Evolutionary conservation across 306 rosid genomes (phyloP).

Genomic region (Neltuma alba): DNA sequence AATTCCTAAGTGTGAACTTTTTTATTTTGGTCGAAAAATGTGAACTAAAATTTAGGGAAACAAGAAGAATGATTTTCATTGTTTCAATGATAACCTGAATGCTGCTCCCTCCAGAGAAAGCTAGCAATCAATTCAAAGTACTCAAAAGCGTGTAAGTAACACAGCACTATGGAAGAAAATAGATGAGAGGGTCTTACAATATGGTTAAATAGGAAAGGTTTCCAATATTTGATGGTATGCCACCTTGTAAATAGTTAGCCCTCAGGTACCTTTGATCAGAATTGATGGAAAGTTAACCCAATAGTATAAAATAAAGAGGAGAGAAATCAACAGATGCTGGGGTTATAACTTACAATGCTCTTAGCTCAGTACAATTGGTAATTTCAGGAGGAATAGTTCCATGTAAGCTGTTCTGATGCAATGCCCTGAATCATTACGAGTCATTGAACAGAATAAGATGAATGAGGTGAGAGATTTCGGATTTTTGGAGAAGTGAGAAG

Average conservation of each 20-base stretch:
- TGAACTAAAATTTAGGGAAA: not conserved
- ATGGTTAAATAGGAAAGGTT: conserved; percentile 86
- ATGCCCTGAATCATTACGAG: conserved; percentile 66
- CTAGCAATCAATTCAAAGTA: conserved; percentile 12
- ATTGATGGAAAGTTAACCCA: conserved; percentile 11
- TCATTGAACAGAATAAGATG: conserved; percentile 16
- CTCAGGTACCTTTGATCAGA: conserved; percentile 76
- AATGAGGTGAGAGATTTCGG: not conserved
- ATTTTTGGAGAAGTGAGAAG: not conserved
- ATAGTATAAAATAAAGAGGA: not conserved
- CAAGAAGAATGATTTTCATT: not conserved
- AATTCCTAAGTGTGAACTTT: not conserved
- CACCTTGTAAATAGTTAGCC: conserved; percentile 92
- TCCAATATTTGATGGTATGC: conserved; percentile 86
- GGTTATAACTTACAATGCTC: conserved; percentile 74
- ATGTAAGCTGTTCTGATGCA: conserved; percentile 91
- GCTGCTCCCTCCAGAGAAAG: not conserved
- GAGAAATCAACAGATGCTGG: not conserved
- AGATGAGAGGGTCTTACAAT: conserved; percentile 56
- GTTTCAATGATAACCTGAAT: not conserved
- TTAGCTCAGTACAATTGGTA: conserved; percentile 82
- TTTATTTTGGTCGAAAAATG: not conserved
- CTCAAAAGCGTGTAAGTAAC: not conserved
- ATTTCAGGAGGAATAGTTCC: conserved; percentile 88
- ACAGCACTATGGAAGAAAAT: conserved; percentile 2